phyloP scores from a whole-genome alignment of 495 filamentous ascomycete species.

The Podospora appendiculata region DNA sequence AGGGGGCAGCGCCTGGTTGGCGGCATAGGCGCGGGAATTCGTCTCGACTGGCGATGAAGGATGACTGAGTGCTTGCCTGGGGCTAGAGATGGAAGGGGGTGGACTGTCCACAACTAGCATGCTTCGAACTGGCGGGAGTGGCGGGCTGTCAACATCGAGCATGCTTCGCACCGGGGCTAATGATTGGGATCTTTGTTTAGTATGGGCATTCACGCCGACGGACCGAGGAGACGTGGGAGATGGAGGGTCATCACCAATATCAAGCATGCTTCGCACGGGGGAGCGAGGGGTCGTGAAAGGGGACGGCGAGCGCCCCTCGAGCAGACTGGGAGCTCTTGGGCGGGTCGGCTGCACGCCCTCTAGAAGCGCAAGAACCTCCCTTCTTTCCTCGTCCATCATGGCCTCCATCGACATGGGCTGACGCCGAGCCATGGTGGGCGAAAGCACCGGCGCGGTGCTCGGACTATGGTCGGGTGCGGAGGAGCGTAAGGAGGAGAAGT shows the following conservation, averaged over 20 bases:
- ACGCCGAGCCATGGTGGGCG: constrained; percentile 21
- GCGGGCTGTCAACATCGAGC: constrained; percentile 44
- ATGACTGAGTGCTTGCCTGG: constrained; percentile 24
- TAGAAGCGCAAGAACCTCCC: constrained; percentile 59
- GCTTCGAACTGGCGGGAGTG: constrained; percentile 28
- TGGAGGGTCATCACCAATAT: constrained; percentile 35
- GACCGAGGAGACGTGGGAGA: constrained; percentile 8
- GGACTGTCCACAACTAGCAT: constrained; percentile 34
- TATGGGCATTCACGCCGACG: constrained; percentile 13
- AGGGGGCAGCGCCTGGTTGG: constrained; percentile 25
- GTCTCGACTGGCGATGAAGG: constrained; percentile 34
- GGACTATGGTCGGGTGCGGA: too few relatives aligned
- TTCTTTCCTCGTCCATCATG: constrained; percentile 64
- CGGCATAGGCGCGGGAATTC: constrained; percentile 3
- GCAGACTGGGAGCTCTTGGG: constrained; percentile 28
- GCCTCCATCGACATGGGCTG: constrained; percentile 57
- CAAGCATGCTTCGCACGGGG: constrained; percentile 48
- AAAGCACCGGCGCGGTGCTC: not conserved
- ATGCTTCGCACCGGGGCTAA: constrained; percentile 49
- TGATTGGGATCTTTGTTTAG: constrained; percentile 15
- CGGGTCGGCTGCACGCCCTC: constrained; percentile 32
- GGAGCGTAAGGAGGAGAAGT: too few relatives aligned
- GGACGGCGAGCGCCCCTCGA: constrained; percentile 35
- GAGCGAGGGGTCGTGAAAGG: constrained; percentile 43
- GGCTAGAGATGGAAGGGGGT: constrained; percentile 6